These are phyloP conservation scores for Zymoseptoria tritici DNA, from an alignment of 2,329 filamentous ascomycete genomes.

Conservation along the genomic window DNA sequence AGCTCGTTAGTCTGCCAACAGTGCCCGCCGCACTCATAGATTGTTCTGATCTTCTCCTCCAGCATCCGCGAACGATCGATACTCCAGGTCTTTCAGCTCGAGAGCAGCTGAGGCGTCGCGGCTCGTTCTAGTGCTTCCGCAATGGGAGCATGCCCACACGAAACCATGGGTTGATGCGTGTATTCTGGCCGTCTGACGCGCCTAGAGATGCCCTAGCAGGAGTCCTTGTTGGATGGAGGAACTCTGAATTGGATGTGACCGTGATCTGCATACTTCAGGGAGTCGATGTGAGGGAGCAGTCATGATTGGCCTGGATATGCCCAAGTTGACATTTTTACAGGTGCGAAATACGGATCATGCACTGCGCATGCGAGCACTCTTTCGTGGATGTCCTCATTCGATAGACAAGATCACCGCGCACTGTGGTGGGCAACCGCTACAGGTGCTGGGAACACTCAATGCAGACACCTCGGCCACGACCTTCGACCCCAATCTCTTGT, in stretches of 20 bases:
- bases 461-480: constrained; percentile 39
- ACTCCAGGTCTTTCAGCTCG: constrained; percentile 77
- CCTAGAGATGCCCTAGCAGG: constrained; percentile 64
- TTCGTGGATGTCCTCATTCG: constrained; percentile 73
- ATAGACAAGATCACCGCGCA: constrained; percentile 73
- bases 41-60: constrained; percentile 20
- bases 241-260: constrained; percentile 83
- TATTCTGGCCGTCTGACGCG: constrained; percentile 93
- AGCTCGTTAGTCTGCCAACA: constrained; percentile 55
- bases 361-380: constrained; percentile 72
- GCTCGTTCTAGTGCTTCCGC: constrained; percentile 65
- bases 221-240: constrained; percentile 90
- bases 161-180: constrained; percentile 80
- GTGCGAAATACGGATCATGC: constrained; percentile 78
- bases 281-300: constrained; percentile 63
- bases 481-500: constrained; percentile 64
- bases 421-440: constrained; percentile 74
- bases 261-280: constrained; percentile 84
- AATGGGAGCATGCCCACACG: constrained; percentile 57
- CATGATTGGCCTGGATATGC: constrained; percentile 1
- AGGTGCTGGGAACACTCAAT: constrained; percentile 81
- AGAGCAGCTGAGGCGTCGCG: constrained; percentile 87
- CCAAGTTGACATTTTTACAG: constrained; percentile 38
- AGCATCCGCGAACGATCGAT: constrained; percentile 76
- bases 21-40: background rate